Percentiles rank a stretch among this genome's conserved stretches.
Conservation (phyloP, 192 early-diverging fungal species). For the Backusella morwellensis region DNA sequence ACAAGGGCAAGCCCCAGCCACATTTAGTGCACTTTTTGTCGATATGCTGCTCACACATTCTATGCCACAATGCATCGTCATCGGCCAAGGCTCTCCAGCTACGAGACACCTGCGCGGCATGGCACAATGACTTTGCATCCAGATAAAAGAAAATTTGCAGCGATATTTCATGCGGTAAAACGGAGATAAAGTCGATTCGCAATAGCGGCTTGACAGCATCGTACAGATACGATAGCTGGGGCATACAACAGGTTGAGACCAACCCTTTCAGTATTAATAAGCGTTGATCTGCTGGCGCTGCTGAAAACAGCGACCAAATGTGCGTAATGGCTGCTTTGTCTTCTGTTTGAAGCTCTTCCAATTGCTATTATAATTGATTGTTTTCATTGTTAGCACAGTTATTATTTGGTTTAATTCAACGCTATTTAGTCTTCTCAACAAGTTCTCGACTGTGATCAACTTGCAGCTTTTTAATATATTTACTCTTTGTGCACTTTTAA, state of each 20-base stretch:
- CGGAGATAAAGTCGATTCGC: conserved; percentile 81
- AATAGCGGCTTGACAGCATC: conserved; percentile 66
- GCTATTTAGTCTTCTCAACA: not conserved
- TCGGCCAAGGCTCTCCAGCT: conserved; percentile 82
- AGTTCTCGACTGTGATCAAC: not conserved
- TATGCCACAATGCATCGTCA: conserved; percentile 95
- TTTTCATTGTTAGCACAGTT: not conserved
- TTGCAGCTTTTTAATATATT: not conserved
- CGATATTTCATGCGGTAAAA: conserved; percentile 76
- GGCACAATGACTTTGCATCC: conserved; percentile 89
- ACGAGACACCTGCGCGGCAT: conserved; percentile 83
- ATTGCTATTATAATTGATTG: conserved; percentile 37
- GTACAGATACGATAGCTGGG: conserved; percentile 84
- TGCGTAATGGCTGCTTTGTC: conserved; percentile 64
- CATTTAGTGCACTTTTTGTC: conserved; percentile 94
- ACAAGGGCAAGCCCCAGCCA: conserved; percentile 94
- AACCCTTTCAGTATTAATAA: conserved; percentile 72
- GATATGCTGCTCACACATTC: conserved; percentile 98
- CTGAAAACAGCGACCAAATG: conserved; percentile 70
- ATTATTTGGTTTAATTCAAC: not conserved
- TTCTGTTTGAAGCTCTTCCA: conserved; percentile 52
- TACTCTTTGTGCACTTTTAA: conserved; percentile 52
- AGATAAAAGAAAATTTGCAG: conserved; percentile 87
- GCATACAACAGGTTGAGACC: conserved; percentile 78
- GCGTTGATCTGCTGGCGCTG: conserved; percentile 63